Evolutionary conservation across 108 stramenopile species (phyloP).

Genomic region (Fistulifera pelliculosa): DNA sequence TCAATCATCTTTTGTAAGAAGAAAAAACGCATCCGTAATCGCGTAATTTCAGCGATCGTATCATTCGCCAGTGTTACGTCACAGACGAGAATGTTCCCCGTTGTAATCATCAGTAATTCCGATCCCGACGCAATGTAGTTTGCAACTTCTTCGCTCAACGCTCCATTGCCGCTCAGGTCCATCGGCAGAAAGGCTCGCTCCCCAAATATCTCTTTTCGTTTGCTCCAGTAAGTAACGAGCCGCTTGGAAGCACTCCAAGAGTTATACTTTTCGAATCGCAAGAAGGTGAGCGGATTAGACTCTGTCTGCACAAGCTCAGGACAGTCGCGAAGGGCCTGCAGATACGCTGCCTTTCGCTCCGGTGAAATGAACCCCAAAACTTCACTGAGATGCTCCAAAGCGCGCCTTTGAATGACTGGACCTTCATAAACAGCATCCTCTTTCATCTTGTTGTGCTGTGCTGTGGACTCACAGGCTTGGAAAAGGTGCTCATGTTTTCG

Average conservation of each 20-base stretch:
- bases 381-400: neutral
- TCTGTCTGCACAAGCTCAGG: slow-evolving; percentile 4
- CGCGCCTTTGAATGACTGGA: too few species aligned
- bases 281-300: slow-evolving; percentile 9
- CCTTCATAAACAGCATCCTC: too few species aligned
- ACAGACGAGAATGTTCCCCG: too few species aligned
- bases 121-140: slow-evolving; percentile 2
- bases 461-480: too few species aligned
- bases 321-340: neutral
- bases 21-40: neutral
- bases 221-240: slow-evolving; percentile 8
- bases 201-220: slow-evolving; percentile 6
- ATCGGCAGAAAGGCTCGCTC: slow-evolving; percentile 10
- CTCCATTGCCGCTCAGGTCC: slow-evolving; percentile 2
- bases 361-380: neutral
- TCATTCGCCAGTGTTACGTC: too few species aligned
- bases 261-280: slow-evolving; percentile 9
- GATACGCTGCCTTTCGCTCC: slow-evolving; percentile 1
- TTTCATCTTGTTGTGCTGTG: too few species aligned
- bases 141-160: slow-evolving; percentile 2
- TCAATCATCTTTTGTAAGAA: too few species aligned
- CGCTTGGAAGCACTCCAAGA: slow-evolving; percentile 4
- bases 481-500: too few species aligned
- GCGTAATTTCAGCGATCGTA: neutral
- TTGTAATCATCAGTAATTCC: too few species aligned